phyloP scores from a whole-genome alignment of 2,329 filamentous ascomycete genomes.

The Fusarium mexicanum region DNA sequence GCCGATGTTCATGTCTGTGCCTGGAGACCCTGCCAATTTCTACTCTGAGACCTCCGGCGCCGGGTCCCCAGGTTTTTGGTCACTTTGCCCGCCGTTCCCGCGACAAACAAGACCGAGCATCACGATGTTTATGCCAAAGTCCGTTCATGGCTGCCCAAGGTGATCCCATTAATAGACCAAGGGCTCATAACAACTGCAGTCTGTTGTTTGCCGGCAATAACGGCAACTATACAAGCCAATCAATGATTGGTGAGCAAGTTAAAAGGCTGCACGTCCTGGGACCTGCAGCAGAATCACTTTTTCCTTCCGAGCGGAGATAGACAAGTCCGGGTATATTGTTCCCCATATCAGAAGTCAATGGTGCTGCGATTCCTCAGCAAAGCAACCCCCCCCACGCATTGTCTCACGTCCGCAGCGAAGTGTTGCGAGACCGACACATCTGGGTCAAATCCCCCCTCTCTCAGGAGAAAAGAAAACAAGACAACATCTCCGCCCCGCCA shows the following conservation, averaged over 20 bases:
- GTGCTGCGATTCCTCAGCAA: constrained; percentile 6
- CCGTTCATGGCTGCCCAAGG: constrained; percentile 2
- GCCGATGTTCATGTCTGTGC: background rate
- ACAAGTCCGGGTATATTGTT: constrained; percentile 2
- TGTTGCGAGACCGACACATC: constrained; percentile 29
- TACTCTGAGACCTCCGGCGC: constrained; percentile 12
- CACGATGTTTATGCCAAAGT: background rate
- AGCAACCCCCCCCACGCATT: constrained; percentile 17
- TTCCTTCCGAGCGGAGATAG: background rate
- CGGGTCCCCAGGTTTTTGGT: constrained; percentile 7
- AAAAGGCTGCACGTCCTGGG: constrained; percentile 16
- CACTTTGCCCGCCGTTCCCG: constrained; percentile 28
- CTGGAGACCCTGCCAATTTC: background rate
- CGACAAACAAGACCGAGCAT: constrained; percentile 1
- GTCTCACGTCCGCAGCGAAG: constrained; percentile 27
- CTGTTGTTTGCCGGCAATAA: constrained; percentile 3
- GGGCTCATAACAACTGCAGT: background rate
- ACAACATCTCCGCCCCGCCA: constrained; percentile 18
- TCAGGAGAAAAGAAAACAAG: constrained; percentile 5
- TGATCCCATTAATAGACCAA: background rate
- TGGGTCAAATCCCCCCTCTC: constrained; percentile 21
- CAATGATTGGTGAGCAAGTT: constrained; percentile 9
- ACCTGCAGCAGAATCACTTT: constrained; percentile 36
- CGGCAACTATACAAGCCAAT: constrained; percentile 6
- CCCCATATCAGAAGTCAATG: constrained; percentile 3